A percentile compares a stretch with the other conserved stretches of the same genome.
These are phyloP conservation scores for Styphnolobium japonicum DNA, from an alignment of 306 rosid species.

Conservation along the genomic window DNA sequence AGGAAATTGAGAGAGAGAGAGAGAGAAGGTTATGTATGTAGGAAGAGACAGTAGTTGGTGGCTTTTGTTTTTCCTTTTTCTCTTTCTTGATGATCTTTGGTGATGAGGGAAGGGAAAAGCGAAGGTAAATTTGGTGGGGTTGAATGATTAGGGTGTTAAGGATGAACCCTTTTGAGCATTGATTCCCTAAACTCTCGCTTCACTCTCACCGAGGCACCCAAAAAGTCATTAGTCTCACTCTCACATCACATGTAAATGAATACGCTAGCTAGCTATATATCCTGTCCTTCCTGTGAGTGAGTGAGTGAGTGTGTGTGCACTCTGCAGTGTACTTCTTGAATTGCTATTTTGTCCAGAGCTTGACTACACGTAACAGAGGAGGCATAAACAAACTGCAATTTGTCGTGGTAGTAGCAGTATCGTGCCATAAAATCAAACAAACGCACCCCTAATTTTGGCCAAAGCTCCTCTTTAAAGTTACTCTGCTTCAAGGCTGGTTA, in stretches of 20 bases:
- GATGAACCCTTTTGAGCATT: slow-evolving; percentile 26
- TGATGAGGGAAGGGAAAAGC: not conserved
- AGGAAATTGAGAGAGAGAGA: slow-evolving; percentile 15
- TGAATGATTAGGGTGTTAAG: slow-evolving; percentile 55
- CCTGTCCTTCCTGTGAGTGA: not conserved
- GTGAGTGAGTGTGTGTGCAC: not conserved
- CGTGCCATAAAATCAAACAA: not conserved
- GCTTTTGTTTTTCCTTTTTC: not conserved
- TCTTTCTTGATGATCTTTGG: not conserved
- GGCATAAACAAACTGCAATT: not conserved
- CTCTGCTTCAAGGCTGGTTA: not conserved
- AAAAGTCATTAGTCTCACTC: slow-evolving; percentile 17
- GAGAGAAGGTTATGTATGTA: slow-evolving; percentile 13
- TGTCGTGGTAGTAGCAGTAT: not conserved
- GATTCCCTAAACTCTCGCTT: slow-evolving; percentile 19
- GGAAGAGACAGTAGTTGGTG: slow-evolving; percentile 2
- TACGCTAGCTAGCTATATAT: not conserved
- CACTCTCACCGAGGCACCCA: slow-evolving; percentile 19
- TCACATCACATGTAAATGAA: slow-evolving; percentile 17
- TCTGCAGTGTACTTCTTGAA: not conserved
- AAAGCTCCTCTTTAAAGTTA: not conserved
- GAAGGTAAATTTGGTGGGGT: slow-evolving; percentile 43
- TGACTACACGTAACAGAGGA: not conserved
- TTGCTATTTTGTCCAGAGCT: not conserved
- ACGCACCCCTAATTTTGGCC: not conserved